Evolutionary conservation across 352 stramenopile species (phyloP), one percentile per base, ranked within the genome.

Genomic region (Stramenopiles sp.): DNA sequence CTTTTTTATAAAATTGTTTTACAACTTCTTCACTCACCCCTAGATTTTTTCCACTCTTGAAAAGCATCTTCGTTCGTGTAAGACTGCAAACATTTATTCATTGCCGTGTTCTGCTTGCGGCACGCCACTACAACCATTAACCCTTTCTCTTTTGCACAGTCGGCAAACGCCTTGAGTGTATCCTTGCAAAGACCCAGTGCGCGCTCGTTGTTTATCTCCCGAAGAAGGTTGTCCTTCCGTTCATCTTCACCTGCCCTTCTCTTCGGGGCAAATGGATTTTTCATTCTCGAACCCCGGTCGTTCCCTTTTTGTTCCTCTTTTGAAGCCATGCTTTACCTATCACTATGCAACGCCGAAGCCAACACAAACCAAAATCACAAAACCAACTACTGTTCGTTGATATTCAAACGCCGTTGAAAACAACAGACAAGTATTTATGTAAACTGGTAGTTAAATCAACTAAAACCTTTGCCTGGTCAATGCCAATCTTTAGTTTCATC

Each of bases 1-100:
- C n/a, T n/a, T n/a, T n/a, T n/a, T n/a, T n/a, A n/a, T n/a, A n/a
- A n/a, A n/a, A n/a, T n/a, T n/a, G n/a, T n/a, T n/a, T n/a, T n/a
- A n/a, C n/a, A n/a, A n/a, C n/a, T n/a, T n/a, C n/a, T n/a, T n/a
- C n/a, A n/a, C n/a, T n/a, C n/a, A n/a, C 53, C 53, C 1, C 31
- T 71, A 71, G 33, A 31, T 6, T 71, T 71, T 6, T 71, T 71
- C 53, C 53, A 71, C 12, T 71, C 31, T 71, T 71, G 31, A 71
- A 71, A 71, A 71, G 53, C 53, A 4, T 71, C 53, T 4, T 71
- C 53, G 35, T 71, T 71, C 6, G 53, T 71, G 12, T 71, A 71
- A 4, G 33, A 2, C 4, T 2, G 12, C 35, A 71, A 71, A 6
- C 53, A 71, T 35, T 71, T 33, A 71, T 71, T 71, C 53, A 71